Percentiles rank a stretch among this genome's conserved stretches.
phyloP scores from a whole-genome alignment of 306 rosid genomes.

The Albizia julibrissin region DNA sequence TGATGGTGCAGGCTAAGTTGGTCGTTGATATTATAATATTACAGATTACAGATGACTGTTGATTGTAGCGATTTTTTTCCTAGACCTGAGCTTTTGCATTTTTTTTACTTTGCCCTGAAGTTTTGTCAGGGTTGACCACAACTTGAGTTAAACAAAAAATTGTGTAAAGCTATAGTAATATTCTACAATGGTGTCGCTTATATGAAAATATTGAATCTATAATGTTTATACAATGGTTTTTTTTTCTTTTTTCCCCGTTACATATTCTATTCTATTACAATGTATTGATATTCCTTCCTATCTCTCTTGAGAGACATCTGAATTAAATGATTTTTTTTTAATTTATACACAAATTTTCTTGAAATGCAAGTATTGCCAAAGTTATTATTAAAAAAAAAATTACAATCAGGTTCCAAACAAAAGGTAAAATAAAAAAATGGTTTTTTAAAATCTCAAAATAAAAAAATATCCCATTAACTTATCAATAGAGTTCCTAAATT shows the following conservation, averaged over 20 bases:
- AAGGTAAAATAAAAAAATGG: too few species aligned
- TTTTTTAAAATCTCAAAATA: too few species aligned
- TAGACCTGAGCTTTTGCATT: not conserved
- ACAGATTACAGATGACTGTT: not conserved
- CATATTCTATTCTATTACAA: not conserved
- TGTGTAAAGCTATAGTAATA: not conserved
- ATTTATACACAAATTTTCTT: not conserved
- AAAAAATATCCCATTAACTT: too few species aligned
- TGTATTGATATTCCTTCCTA: not conserved
- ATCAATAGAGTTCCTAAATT: too few species aligned
- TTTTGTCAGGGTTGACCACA: not conserved
- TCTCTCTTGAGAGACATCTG: too few species aligned
- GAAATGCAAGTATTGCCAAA: not conserved
- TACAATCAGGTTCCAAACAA: too few species aligned
- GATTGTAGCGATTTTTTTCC: not conserved
- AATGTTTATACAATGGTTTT: not conserved
- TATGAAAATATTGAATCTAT: not conserved
- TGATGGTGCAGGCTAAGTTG: conserved; percentile 48
- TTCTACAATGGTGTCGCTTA: not conserved
- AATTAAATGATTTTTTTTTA: too few species aligned
- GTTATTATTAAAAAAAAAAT: too few species aligned
- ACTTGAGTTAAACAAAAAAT: conserved; percentile 4
- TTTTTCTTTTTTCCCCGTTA: not conserved
- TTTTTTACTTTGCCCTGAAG: not conserved
- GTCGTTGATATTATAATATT: conserved; percentile 21